A percentile compares a stretch with the other conserved stretches of the same genome.
These are phyloP conservation scores for Collybiopsis luxurians DNA, from an alignment of 768 basidiomycete species.

Conservation along the genomic window DNA sequence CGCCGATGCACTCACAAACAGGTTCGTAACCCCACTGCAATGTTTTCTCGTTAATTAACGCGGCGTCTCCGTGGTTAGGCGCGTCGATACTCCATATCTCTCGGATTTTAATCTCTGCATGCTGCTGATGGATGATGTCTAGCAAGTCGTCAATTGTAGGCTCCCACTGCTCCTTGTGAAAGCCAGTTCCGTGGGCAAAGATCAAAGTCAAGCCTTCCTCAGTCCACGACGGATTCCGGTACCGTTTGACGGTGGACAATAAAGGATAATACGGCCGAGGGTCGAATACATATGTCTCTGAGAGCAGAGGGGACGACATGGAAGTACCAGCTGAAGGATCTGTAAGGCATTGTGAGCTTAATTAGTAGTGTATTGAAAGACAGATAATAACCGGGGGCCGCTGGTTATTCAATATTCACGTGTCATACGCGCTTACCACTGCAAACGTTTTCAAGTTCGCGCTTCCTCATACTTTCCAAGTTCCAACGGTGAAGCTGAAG, in stretches of 20 bases:
- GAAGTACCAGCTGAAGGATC: too few relatives aligned
- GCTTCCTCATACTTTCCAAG: too few relatives aligned
- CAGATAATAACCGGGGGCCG: too few relatives aligned
- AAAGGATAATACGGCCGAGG: slow-evolving; percentile 51
- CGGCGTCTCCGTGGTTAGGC: slow-evolving; percentile 56
- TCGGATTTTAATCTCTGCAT: slow-evolving; percentile 30
- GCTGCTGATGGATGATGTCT: slow-evolving; percentile 18
- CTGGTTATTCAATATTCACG: too few relatives aligned
- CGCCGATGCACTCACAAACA: slow-evolving; percentile 31
- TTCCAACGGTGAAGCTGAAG: too few relatives aligned
- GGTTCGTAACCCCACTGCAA: slow-evolving; percentile 37
- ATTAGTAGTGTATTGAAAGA: too few relatives aligned
- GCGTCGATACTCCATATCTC: slow-evolving; percentile 42
- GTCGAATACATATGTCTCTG: slow-evolving; percentile 44
- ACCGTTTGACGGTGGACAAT: slow-evolving; percentile 46
- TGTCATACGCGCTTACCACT: too few relatives aligned
- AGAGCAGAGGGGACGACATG: background rate
- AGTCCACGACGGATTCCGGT: slow-evolving; percentile 30
- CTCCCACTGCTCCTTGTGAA: slow-evolving; percentile 61
- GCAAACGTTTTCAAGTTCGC: too few relatives aligned
- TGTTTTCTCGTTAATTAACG: slow-evolving; percentile 41
- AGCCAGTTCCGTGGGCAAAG: slow-evolving; percentile 52
- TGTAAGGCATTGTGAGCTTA: too few relatives aligned
- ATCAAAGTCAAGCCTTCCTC: slow-evolving; percentile 42
- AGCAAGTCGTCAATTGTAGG: slow-evolving; percentile 49